Evolutionary conservation across 371 early-diverging fungal genomes (phyloP), one percentile per base, ranked within the genome.

Genomic region (Mucor piriformis): DNA sequence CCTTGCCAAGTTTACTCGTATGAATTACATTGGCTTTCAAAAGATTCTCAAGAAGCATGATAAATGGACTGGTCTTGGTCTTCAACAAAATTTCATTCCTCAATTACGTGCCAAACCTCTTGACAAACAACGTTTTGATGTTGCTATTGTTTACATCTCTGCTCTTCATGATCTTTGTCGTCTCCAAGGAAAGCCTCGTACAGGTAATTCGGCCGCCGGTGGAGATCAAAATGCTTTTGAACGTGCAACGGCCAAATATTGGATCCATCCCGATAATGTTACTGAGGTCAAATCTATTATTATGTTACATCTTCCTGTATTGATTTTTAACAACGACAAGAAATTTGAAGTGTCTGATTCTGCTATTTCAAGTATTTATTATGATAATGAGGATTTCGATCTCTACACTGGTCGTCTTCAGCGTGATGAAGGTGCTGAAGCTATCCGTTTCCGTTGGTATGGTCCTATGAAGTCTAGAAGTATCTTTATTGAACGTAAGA

Each of bases 401-500:
- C 64, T 64, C 34, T 58, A 65, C n/a, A 76, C 82, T 50, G 92
- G 88, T 29, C 90, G 97, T 50, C 70, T 96, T 12, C 92, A 94
- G 67, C 93, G 95, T 75, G 83, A 86, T 54, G 95, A 96, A 59
- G 92, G 92, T 29, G 95, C 97, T 25, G 88, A 95, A 58, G 92
- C 93, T 13, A 87, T 95, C 25, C 88, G 92, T 58, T 80, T 99
- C 66, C 87, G 98, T 49, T 81, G 94, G 94, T 98, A 98, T 70
- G 95, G 94, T 35, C 85, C 88, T 47, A 81, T 83, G 69, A 62
- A 69, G 13, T 69, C 73, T 57, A 57, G 61, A 6, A 61, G 46
- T 16, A 91, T 98, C 25, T 99, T 96, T 82, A 88, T 99, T 43
- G 99, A 99, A 82, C 90, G 99, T 59, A 99, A 99, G 80, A 97